Evolutionary conservation across 352 stramenopile species (phyloP).

Genomic region (Pseudoperonospora humuli): DNA sequence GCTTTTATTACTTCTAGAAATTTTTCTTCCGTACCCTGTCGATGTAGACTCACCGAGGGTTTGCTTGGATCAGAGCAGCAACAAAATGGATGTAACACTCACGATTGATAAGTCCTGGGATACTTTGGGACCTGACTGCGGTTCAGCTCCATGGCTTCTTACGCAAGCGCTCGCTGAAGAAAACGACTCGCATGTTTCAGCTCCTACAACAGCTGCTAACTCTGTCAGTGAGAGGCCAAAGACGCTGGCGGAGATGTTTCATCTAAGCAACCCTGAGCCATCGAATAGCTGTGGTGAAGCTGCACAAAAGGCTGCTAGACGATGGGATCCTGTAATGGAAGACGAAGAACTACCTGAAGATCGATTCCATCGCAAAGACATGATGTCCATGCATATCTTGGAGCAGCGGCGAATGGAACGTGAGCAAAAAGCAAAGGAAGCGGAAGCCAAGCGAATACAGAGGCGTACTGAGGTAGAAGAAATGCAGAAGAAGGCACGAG

Average conservation of each 20-base stretch:
- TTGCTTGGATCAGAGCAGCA: slow-evolving; percentile 25
- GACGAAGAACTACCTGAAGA: slow-evolving; percentile 76
- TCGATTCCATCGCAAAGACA: slow-evolving; percentile 70
- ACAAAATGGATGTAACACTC: slow-evolving; percentile 30
- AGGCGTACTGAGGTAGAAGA: slow-evolving; percentile 42
- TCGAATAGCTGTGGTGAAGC: background rate
- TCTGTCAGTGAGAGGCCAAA: slow-evolving; percentile 21
- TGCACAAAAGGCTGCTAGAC: slow-evolving; percentile 8
- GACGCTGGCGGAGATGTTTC: slow-evolving; percentile 65
- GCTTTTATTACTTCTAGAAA: slow-evolving; percentile 10
- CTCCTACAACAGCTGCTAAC: background rate
- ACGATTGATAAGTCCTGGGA: slow-evolving; percentile 54
- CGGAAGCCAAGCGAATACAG: slow-evolving; percentile 37
- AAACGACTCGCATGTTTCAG: slow-evolving; percentile 1
- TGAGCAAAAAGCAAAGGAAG: slow-evolving; percentile 52
- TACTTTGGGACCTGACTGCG: slow-evolving; percentile 29
- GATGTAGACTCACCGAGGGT: slow-evolving; percentile 24
- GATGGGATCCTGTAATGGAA: slow-evolving; percentile 59
- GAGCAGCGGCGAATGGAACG: slow-evolving; percentile 57
- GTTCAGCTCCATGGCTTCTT: slow-evolving; percentile 63
- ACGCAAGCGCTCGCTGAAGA: slow-evolving; percentile 40
- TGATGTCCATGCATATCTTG: slow-evolving; percentile 84
- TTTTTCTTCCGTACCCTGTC: slow-evolving; percentile 68
- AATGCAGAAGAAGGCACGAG: slow-evolving; percentile 39
- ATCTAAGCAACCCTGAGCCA: slow-evolving; percentile 29